These are phyloP conservation scores for Tetrastigma voinierianum DNA, from an alignment of 164 flowering plant genomes.

Conservation along the genomic window DNA sequence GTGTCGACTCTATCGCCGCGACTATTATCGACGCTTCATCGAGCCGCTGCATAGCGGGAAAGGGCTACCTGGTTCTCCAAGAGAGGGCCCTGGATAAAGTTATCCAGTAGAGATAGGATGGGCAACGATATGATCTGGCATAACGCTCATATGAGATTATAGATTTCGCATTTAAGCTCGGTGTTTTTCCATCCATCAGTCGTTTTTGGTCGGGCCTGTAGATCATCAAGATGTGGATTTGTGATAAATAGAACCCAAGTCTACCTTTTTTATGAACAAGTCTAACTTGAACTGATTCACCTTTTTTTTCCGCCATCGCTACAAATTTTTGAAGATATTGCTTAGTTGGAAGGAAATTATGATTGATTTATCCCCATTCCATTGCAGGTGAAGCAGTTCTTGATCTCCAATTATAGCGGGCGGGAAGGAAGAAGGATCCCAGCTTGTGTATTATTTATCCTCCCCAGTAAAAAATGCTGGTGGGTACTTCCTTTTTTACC, in stretches of 20 bases:
- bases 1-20: no score
- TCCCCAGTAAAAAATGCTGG: background rate
- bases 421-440: background rate
- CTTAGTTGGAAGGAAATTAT: background rate
- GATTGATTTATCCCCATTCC: background rate
- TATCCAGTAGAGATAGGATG: no score
- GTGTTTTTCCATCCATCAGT: no score
- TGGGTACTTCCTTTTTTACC: background rate
- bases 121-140: no score
- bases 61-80: no score
- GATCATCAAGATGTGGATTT: no score
- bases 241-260: background rate
- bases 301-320: background rate
- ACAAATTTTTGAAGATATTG: background rate
- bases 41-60: no score
- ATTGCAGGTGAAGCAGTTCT: slow-evolving; percentile 36
- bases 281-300: background rate
- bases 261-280: background rate
- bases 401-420: slow-evolving; percentile 19
- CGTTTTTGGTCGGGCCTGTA: no score
- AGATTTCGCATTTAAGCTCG: no score
- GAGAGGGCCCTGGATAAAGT: no score
- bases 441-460: slow-evolving; percentile 2
- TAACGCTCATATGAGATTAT: no score
- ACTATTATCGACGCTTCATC: no score